These are phyloP conservation scores for Thielaviopsis euricoi DNA, from an alignment of 2,329 filamentous ascomycete species.

Conservation along the genomic window DNA sequence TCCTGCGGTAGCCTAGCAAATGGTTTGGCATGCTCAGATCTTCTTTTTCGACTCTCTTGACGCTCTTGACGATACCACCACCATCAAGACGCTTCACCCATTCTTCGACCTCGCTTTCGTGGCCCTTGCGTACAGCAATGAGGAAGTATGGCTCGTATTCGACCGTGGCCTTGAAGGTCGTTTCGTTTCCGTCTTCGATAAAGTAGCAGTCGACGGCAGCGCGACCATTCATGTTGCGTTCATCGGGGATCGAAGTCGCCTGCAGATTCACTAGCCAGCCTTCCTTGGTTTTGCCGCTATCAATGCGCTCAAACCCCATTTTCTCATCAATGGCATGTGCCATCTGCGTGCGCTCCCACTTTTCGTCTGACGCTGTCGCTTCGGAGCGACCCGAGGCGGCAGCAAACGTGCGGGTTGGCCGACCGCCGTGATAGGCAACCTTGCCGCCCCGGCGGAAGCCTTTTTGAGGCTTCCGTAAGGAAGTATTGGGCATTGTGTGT, in stretches of 20 bases:
- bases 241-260: constrained; percentile 72
- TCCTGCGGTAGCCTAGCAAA: constrained; percentile 74
- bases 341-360: constrained; percentile 67
- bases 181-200: constrained; percentile 53
- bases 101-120: constrained; percentile 88
- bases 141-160: constrained; percentile 97
- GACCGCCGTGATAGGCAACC: constrained; percentile 50
- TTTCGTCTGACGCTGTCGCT: constrained; percentile 82
- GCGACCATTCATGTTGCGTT: constrained; percentile 66
- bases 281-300: constrained; percentile 62
- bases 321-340: constrained; percentile 83
- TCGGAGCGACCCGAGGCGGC: constrained; percentile 57
- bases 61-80: constrained; percentile 66
- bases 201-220: constrained; percentile 96
- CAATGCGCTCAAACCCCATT: constrained; percentile 87
- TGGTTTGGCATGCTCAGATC: constrained; percentile 93
- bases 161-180: constrained; percentile 87
- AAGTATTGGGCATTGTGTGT: constrained; percentile 40
- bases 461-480: constrained; percentile 43
- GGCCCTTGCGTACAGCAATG: constrained; percentile 72
- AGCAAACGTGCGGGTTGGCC: constrained; percentile 60
- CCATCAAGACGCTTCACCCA: constrained; percentile 67
- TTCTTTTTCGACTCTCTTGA: constrained; percentile 73
- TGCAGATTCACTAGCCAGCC: constrained; percentile 97
- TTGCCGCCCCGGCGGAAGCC: constrained; percentile 56